Conservation (phyloP, 495 filamentous ascomycete species). For the Cairneyella variabilis region DNA sequence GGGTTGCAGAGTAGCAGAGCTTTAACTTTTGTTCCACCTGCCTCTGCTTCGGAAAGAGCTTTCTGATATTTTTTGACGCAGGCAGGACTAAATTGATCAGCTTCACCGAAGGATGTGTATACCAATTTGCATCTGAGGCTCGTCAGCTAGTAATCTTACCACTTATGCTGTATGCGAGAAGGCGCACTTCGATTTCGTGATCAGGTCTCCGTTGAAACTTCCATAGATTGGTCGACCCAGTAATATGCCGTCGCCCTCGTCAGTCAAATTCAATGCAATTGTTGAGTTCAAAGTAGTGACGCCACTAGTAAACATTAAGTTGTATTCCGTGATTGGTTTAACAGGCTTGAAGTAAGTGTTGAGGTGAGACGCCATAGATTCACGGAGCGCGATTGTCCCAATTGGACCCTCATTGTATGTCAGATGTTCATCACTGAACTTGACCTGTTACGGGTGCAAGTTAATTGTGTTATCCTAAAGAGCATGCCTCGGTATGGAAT, state of each 20-base stretch:
- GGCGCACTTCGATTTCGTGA: conserved; percentile 36
- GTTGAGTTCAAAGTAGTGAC: conserved; percentile 44
- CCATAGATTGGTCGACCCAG: conserved; percentile 49
- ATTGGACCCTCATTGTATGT: no score
- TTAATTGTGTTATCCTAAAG: no score
- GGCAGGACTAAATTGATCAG: conserved; percentile 39
- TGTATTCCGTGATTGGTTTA: conserved; percentile 30
- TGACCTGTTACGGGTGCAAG: no score
- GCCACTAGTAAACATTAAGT: conserved; percentile 46
- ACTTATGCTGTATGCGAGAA: neutral
- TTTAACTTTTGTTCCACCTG: conserved; percentile 32
- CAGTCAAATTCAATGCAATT: conserved; percentile 38
- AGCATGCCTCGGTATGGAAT: no score
- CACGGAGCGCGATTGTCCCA: no score
- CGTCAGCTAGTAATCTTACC: neutral
- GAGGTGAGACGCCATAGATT: conserved; percentile 45
- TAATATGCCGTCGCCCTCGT: conserved; percentile 47
- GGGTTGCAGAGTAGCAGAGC: conserved; percentile 57
- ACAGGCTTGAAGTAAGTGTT: conserved; percentile 40
- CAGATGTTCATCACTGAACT: no score
- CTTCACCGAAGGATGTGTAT: conserved; percentile 39
- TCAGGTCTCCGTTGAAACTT: conserved; percentile 34
- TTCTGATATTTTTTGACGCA: conserved; percentile 26
- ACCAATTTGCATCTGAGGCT: conserved; percentile 31
- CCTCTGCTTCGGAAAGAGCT: conserved; percentile 22